These are phyloP conservation scores for Pluteus cervinus DNA, from an alignment of 768 basidiomycete genomes.

Conservation along the genomic window DNA sequence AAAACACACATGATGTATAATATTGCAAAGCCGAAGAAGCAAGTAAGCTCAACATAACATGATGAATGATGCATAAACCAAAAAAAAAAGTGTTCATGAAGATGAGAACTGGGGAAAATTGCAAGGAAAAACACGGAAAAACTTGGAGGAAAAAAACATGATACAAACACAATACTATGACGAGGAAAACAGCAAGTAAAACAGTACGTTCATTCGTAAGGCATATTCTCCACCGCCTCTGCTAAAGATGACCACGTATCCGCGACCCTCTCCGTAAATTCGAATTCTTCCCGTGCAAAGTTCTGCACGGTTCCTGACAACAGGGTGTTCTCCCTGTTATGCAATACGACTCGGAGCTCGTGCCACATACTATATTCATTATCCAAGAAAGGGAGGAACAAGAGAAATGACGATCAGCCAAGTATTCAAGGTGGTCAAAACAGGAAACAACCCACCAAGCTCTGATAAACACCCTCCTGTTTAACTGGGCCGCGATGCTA, in stretches of 20 bases:
- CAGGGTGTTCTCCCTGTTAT: constrained; percentile 84
- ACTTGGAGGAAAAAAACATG: too few species aligned
- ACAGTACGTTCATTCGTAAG: constrained; percentile 70
- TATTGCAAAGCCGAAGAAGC: too few species aligned
- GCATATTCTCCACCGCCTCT: constrained; percentile 75
- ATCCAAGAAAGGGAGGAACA: constrained; percentile 1
- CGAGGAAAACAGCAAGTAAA: not conserved
- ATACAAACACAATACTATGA: not conserved
- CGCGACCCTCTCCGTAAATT: constrained; percentile 55
- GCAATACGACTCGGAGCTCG: constrained; percentile 86
- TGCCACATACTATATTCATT: constrained; percentile 98
- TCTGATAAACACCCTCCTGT: constrained; percentile 80
- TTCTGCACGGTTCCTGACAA: constrained; percentile 66
- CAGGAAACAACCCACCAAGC: constrained; percentile 53
- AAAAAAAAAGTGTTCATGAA: too few species aligned
- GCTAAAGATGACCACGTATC: constrained; percentile 72
- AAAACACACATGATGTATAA: too few species aligned
- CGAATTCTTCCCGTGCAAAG: constrained; percentile 71
- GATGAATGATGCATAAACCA: too few species aligned
- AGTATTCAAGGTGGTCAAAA: not conserved
- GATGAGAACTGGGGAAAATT: too few species aligned
- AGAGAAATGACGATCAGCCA: constrained; percentile 7
- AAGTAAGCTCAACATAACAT: too few species aligned
- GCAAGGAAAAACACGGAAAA: too few species aligned
- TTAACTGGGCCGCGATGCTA: constrained; percentile 66